phyloP scores from a whole-genome alignment of 768 basidiomycete species.

The Crassisporium funariophilum region DNA sequence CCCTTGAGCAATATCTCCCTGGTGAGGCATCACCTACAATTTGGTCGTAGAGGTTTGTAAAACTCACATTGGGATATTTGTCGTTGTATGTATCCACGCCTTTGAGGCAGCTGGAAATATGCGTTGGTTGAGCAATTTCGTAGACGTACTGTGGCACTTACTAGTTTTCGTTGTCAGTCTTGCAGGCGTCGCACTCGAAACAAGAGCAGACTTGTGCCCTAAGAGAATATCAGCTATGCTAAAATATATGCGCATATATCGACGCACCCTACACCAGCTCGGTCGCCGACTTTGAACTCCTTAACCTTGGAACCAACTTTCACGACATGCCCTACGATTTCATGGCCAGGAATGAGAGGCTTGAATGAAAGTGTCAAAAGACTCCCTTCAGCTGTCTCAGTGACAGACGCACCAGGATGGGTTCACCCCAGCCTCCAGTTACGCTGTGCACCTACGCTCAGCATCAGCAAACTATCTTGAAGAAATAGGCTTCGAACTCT shows the following conservation, averaged over 20 bases:
- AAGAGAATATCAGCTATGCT: conserved; percentile 17
- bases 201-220: conserved; percentile 53
- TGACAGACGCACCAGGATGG: conserved; percentile 24
- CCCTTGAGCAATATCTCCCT: conserved; percentile 41
- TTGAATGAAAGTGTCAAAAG: conserved; percentile 9
- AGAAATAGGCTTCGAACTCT: neutral
- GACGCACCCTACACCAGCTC: conserved; percentile 47
- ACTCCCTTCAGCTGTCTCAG: neutral
- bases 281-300: conserved; percentile 57
- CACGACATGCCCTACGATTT: conserved; percentile 56
- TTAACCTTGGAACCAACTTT: conserved; percentile 56
- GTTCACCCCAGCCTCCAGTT: conserved; percentile 39
- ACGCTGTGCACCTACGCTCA: conserved; percentile 41
- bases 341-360: conserved; percentile 49
- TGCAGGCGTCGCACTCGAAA: conserved; percentile 49
- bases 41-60: neutral
- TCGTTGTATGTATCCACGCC: conserved; percentile 43
- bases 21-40: neutral
- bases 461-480: neutral
- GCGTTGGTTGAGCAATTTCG: neutral
- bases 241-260: neutral
- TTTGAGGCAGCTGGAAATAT: conserved; percentile 39
- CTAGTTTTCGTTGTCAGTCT: conserved; percentile 56
- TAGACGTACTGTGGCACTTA: conserved; percentile 9
- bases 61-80: conserved; percentile 37